Evolutionary conservation across 345 rosid species (phyloP).

Genomic region (Camelina hispida): DNA sequence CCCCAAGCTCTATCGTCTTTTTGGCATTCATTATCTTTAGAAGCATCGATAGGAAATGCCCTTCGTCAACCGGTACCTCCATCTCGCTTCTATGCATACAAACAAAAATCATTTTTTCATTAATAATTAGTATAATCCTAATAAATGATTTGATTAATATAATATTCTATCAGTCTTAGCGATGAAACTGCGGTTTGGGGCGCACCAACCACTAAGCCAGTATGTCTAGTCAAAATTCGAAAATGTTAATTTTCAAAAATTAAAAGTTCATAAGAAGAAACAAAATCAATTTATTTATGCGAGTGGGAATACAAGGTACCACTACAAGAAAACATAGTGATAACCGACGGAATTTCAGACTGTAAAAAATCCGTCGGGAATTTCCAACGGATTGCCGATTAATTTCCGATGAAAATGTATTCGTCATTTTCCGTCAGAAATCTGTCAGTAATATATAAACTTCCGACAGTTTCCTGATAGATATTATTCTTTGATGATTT

Average conservation of each 20-base stretch:
- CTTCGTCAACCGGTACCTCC: conserved; percentile 53
- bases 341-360: no score
- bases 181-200: no score
- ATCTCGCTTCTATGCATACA: conserved; percentile 41
- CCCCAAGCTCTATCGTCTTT: conserved; percentile 59
- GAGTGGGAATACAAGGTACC: neutral
- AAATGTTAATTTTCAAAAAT: neutral
- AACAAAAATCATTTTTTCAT: neutral
- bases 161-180: neutral
- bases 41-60: conserved; percentile 52
- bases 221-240: neutral
- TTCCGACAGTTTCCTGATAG: no score
- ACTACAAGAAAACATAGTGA: no score
- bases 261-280: neutral
- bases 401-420: no score
- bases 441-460: no score
- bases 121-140: conserved; percentile 1
- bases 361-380: no score
- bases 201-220: neutral
- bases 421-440: no score
- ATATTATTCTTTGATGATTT: no score
- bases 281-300: neutral
- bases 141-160: neutral
- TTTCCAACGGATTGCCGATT: no score
- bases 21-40: conserved; percentile 52